Evolutionary conservation across 352 stramenopile genomes (phyloP).

Genomic region (Globisporangium okanoganense): DNA sequence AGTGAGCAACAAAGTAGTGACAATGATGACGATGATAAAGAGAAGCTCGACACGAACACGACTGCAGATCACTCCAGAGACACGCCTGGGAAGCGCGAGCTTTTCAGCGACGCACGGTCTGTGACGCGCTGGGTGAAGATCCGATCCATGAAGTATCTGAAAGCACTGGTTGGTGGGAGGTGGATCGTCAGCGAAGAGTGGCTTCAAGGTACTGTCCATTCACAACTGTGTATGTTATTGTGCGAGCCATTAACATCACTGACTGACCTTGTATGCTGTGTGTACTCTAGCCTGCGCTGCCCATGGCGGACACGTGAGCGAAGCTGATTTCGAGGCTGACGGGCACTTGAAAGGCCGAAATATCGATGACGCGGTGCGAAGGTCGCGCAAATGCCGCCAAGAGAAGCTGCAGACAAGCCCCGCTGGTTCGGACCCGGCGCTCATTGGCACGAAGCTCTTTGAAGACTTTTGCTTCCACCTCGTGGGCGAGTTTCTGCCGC

Average conservation of each 20-base stretch:
- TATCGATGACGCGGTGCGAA: constrained; percentile 47
- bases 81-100: constrained; percentile 34
- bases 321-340: constrained; percentile 52
- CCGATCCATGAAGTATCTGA: constrained; percentile 84
- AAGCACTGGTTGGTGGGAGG: constrained; percentile 66
- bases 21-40: not conserved
- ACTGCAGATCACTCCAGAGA: not conserved
- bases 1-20: constrained; percentile 18
- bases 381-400: constrained; percentile 38
- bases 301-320: constrained; percentile 31
- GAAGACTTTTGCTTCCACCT: constrained; percentile 65
- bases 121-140: constrained; percentile 76
- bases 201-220: constrained; percentile 42
- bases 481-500: constrained; percentile 69
- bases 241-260: not conserved
- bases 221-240: not conserved
- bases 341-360: constrained; percentile 54
- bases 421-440: constrained; percentile 15
- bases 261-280: constrained; percentile 8
- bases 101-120: constrained; percentile 30
- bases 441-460: constrained; percentile 72
- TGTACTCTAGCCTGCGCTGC: constrained; percentile 40
- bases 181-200: constrained; percentile 86
- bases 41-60: not conserved
- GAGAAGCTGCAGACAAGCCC: constrained; percentile 28